Evolutionary conservation across 2,329 filamentous ascomycete genomes (phyloP), one percentile per base, ranked within the genome.

Genomic region (Claviceps digitariae): DNA sequence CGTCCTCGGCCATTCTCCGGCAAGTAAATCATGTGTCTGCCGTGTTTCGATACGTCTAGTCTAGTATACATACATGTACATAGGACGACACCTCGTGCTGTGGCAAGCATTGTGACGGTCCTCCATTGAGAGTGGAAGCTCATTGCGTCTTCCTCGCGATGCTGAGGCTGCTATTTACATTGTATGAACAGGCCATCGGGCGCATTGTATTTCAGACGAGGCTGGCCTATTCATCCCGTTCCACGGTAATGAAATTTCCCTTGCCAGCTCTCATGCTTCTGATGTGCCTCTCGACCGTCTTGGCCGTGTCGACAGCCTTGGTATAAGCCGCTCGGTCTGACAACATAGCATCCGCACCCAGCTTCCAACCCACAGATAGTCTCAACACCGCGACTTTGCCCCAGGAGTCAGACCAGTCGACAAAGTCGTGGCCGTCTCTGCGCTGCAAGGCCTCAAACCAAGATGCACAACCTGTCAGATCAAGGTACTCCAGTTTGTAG

Each of bases 401-500:
- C 77, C 77, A 80, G 43, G 72, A 67, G 4, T 69, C 69, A 0
- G 65, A 67, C 78, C 78, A 82, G 58, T 82, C 78, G 10, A 81
- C 67, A 40, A 63, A 68, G 52, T 77, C 74, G 40, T 72, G 69
- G 31, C 72, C 72, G 0, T 69, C 71, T 46, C 62, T 58, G 15
- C 62, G 52, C 57, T 67, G 70, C 51, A 82, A 64, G 10, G 76
- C 77, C 48, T 67, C 66, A 54, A 72, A 70, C 81, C 81, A 84
- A 17, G 72, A 63, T 0, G 64, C 67, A 57, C 81, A 84, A 1
- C 81, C 81, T 0, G 77, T 81, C 41, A 84, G 64, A 60, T 83
- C 79, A 8, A 84, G 69, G 50, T 78, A 80, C 61, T 83, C 79
- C 2, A 84, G 70, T 20, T 74, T 65, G 60, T 83, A 83, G 8